Evolutionary conservation across 1,284 basidiomycete genomes (phyloP).

Genomic region (Gymnopus androsaceus): DNA sequence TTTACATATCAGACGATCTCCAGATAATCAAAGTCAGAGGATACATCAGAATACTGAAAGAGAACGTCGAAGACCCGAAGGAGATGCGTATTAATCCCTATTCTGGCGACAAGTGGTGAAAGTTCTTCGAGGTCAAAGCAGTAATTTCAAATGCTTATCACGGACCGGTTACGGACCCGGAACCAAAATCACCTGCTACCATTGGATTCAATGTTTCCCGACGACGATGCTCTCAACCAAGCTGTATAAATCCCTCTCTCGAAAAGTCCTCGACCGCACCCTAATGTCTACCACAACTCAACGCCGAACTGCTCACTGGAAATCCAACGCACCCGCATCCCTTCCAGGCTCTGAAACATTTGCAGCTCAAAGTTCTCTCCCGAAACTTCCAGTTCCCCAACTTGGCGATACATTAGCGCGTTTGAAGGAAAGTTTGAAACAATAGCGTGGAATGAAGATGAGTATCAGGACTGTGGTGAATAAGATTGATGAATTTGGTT

Average conservation of each 20-base stretch:
- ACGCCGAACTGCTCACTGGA: slow-evolving; percentile 40
- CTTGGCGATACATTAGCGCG: slow-evolving; percentile 57
- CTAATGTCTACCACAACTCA: background rate
- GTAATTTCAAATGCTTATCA: background rate
- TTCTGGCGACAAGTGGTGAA: too few relatives aligned
- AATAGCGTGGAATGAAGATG: slow-evolving; percentile 60
- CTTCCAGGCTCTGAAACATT: slow-evolving; percentile 43
- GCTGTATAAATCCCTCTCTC: background rate
- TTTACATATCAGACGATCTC: too few relatives aligned
- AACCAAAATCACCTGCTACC: background rate
- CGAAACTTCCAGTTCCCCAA: slow-evolving; percentile 64
- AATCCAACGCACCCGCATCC: slow-evolving; percentile 48
- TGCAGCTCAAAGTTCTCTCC: slow-evolving; percentile 44
- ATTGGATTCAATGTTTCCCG: background rate
- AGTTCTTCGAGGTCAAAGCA: too few relatives aligned
- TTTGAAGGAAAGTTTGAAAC: slow-evolving; percentile 62
- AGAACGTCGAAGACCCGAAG: too few relatives aligned
- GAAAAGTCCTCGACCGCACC: background rate
- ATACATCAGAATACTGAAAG: too few relatives aligned
- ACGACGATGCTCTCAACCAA: background rate
- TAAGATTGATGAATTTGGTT: slow-evolving; percentile 67
- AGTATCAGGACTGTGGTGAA: slow-evolving; percentile 51
- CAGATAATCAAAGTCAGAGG: too few relatives aligned
- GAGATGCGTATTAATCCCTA: too few relatives aligned
- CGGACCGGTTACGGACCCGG: background rate